Conservation (phyloP, 345 rosid species). For the Psidium friedrichsthalianum region DNA sequence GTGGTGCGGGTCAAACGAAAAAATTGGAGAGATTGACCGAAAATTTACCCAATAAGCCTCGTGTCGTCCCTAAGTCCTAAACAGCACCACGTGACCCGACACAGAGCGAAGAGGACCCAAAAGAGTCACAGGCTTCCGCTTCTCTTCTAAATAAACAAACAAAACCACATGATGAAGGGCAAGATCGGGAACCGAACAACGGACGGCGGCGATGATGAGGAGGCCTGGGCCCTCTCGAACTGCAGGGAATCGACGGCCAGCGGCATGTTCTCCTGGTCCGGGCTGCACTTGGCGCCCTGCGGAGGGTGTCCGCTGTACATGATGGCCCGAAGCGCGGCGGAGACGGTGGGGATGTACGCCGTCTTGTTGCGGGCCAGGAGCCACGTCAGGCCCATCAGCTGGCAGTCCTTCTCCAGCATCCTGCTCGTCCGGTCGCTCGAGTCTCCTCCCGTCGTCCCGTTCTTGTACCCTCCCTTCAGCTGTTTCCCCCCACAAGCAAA, state of each 20-base stretch:
- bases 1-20: background rate
- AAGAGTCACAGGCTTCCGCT: background rate
- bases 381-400: slow-evolving; percentile 99
- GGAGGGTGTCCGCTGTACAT: slow-evolving; percentile 86
- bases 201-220: slow-evolving; percentile 13
- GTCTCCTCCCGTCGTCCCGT: slow-evolving; percentile 18
- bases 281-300: slow-evolving; percentile 74
- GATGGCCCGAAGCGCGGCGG: slow-evolving; percentile 86
- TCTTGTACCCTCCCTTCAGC: slow-evolving; percentile 63
- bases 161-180: slow-evolving; percentile 11
- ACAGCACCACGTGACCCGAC: background rate
- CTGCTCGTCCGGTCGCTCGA: slow-evolving; percentile 49
- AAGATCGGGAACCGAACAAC: slow-evolving; percentile 14
- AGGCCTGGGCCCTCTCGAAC: slow-evolving; percentile 43
- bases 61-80: background rate
- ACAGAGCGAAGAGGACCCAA: background rate
- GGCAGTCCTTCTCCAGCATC: slow-evolving; percentile 92
- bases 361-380: slow-evolving; percentile 92
- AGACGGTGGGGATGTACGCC: slow-evolving; percentile 94
- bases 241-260: slow-evolving; percentile 95
- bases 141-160: background rate
- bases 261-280: slow-evolving; percentile 99
- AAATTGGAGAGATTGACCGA: background rate
- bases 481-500: slow-evolving; percentile 3
- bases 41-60: background rate